Percentiles rank a stretch among this genome's conserved stretches.
These are phyloP conservation scores for Neonectria ditissima DNA, from an alignment of 2,329 filamentous ascomycete species.

Conservation along the genomic window DNA sequence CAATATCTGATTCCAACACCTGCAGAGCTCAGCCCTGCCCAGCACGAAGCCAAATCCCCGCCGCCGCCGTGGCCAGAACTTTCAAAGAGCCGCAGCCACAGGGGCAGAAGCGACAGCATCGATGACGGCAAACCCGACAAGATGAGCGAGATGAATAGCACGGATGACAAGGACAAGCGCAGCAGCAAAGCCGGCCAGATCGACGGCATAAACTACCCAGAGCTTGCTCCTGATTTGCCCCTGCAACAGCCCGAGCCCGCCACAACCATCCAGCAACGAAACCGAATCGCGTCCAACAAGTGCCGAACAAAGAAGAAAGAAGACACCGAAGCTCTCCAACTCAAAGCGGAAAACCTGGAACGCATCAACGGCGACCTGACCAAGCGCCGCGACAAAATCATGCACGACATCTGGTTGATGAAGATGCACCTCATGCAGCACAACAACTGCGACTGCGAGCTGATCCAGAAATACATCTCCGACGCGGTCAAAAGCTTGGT, in stretches of 20 bases:
- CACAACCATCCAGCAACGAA: slow-evolving; percentile 30
- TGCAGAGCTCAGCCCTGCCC: not conserved
- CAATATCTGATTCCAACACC: not conserved
- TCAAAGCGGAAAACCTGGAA: slow-evolving; percentile 35
- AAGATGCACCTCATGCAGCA: slow-evolving; percentile 42
- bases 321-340: slow-evolving; percentile 29
- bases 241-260: not conserved
- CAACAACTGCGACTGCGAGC: slow-evolving; percentile 35
- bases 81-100: not conserved
- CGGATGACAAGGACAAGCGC: not conserved
- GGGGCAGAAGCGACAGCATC: not conserved
- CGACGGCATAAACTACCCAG: not conserved
- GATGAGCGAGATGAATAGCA: not conserved
- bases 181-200: not conserved
- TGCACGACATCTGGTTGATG: too few species aligned
- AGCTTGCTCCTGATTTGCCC: not conserved
- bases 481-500: slow-evolving; percentile 36
- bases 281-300: slow-evolving; percentile 43
- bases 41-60: not conserved
- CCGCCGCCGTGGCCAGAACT: not conserved
- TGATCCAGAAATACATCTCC: slow-evolving; percentile 41
- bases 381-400: slow-evolving; percentile 25
- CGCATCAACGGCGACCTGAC: slow-evolving; percentile 27
- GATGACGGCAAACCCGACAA: not conserved
- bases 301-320: slow-evolving; percentile 40